Base-by-base conservation (phyloP, 108 stramenopile species). In the Fistulifera pelliculosa region DNA sequence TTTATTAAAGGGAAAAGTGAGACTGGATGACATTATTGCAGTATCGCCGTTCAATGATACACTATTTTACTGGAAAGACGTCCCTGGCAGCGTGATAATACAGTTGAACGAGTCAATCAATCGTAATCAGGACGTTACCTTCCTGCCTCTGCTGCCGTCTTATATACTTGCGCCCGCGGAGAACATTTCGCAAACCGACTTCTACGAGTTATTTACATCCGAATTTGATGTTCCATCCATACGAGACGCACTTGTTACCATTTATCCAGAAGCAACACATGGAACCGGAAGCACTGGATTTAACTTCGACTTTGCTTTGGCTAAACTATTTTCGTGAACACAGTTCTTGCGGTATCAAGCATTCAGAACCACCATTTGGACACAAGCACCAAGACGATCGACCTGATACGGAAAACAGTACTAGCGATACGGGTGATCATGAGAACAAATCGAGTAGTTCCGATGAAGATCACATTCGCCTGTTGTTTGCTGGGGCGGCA, bases 1-100 rank as follows among this genome's bases (percentile, higher is more conserved):
- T 27, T 50, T 73, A 42, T 66, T 71, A 38, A 59, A 28, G 1
- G 50, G 54, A 14, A 41, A 60, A n/a, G 55, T 73, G 0, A 63
- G 64, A 18, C 49, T 75, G 22, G 67, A 72, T 52, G 81, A 88
- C 63, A 39, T 88, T 15, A 54, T 75, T 17, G 66, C 71, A 4
- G 71, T 84, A 26, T 38, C 76, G 0, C 87, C 87, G 10, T 75
- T 73, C 53, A 80, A 88, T 57, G 78, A 84, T 44, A 62, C 70
- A 15, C 47, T 82, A 1, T 47, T 57, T 16, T 52, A 79, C 4
- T 62, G 56, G 26, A 27, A 53, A 31, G 49, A 43, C 8, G 27
- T 76, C 15, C 47, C 58, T 7, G 47, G 47, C 1, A 12, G 26
- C 15, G 48, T 35, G 27, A 27, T 60, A 8, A 6, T 16, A 14